Evolutionary conservation across 164 flowering plant species (phyloP).

Genomic region (Piper betle): DNA sequence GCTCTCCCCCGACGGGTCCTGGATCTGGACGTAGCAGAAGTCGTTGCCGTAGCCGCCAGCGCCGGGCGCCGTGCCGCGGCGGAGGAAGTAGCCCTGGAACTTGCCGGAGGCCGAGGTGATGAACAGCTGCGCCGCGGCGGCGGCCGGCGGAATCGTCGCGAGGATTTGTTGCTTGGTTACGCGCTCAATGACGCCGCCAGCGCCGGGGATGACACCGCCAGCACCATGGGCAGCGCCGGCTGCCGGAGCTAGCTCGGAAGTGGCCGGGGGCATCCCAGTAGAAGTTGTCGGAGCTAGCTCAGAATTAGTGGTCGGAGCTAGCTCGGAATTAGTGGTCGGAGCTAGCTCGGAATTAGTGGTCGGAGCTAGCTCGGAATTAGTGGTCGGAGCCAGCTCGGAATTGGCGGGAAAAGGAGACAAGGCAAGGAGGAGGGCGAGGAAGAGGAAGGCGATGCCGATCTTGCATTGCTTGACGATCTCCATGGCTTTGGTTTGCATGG

Average conservation of each 20-base stretch:
- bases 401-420: slow-evolving; percentile 3
- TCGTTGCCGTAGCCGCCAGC: slow-evolving; percentile 31
- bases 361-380: too few species aligned
- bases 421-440: slow-evolving; percentile 11
- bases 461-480: not conserved
- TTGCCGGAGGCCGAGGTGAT: slow-evolving; percentile 31
- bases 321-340: too few species aligned
- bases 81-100: slow-evolving; percentile 21
- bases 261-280: too few species aligned
- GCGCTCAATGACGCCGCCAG: slow-evolving; percentile 25
- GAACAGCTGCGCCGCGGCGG: slow-evolving; percentile 14
- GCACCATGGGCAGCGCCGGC: slow-evolving; percentile 10
- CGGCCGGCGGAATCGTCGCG: slow-evolving; percentile 20
- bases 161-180: slow-evolving; percentile 25
- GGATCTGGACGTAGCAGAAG: slow-evolving; percentile 33
- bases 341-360: too few species aligned
- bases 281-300: too few species aligned
- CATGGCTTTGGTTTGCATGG: slow-evolving; percentile 3
- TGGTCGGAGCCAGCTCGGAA: not conserved
- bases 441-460: slow-evolving; percentile 4
- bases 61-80: slow-evolving; percentile 19
- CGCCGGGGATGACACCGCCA: slow-evolving; percentile 11
- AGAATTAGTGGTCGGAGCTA: too few species aligned
- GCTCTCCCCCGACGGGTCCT: slow-evolving; percentile 13
- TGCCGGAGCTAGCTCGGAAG: not conserved